Evolutionary conservation across 2,329 filamentous ascomycete genomes (phyloP), one percentile per base, ranked within the genome.

Genomic region (Thelonectria rubi): DNA sequence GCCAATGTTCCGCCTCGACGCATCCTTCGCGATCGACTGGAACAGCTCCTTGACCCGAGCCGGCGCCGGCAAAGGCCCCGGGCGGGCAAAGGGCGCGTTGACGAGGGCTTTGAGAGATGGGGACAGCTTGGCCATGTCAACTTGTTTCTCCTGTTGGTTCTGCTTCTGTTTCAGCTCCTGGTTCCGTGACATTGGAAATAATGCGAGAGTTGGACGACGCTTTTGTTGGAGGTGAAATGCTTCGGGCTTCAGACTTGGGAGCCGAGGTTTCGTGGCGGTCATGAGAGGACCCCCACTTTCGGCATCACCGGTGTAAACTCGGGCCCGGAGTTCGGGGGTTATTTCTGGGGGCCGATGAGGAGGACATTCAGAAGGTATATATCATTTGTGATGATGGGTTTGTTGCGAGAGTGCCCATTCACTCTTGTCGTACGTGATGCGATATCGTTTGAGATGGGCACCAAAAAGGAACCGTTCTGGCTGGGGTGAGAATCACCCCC

Each of bases 31-130:
- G 70, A 94, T 88, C 30, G 80, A 78, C 62, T 84, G 80, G 76
- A 90, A 92, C 26, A 92, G 82, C 14, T 87, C 83, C 49, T 81
- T 78, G 56, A 93, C 90, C 62, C 85, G 81, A 12, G 81, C 76
- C 26, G 91, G 85, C 2, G 91, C 89, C 1, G 88, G 83, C 2
- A 88, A 82, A 2, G 87, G 88, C 51, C 87, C 86, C 0, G 91
- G 88, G 2, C 85, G 82, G 45, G 91, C 87, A 69, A 88, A 85
- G 4, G 89, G 83, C 61, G 89, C 86, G 70, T 90, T 90, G 78
- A 94, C 89, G 65, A 94, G 85, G 48, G 87, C 83, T 78, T 93
- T 94, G 69, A 94, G 82, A 51, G 86, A 79, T 1, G 85, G 81
- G 1, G 90, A 91, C 18, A 94, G 83, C 75, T 91, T 93, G 7